phyloP scores from a whole-genome alignment of 1,139 yeast genomes.

The Yamadazyma songkhlaensis region DNA sequence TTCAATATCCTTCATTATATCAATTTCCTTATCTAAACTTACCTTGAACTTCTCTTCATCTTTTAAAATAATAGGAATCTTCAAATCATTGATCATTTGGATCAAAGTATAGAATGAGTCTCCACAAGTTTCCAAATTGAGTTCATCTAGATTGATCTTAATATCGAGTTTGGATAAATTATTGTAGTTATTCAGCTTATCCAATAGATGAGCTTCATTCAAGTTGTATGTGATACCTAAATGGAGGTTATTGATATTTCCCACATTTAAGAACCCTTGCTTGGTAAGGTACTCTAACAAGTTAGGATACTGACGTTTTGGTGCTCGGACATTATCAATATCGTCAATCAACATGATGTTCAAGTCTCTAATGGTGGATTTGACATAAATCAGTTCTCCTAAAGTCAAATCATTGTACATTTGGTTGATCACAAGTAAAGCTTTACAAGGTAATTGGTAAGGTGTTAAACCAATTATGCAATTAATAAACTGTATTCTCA shows the following conservation, averaged over 20 bases:
- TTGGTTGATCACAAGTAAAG: constrained; percentile 46
- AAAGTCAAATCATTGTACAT: constrained; percentile 51
- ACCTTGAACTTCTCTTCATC: constrained; percentile 56
- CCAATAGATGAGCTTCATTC: constrained; percentile 7
- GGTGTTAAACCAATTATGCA: constrained; percentile 60
- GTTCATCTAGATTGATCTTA: constrained; percentile 47
- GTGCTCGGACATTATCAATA: constrained; percentile 18
- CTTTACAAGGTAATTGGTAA: constrained; percentile 51
- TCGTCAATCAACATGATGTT: constrained; percentile 61
- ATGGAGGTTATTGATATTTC: constrained; percentile 39
- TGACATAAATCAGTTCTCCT: constrained; percentile 32
- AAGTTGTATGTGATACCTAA: constrained; percentile 36
- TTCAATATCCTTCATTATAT: constrained; percentile 51
- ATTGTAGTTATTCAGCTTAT: constrained; percentile 11
- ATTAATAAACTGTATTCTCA: constrained; percentile 49
- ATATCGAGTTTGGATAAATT: constrained; percentile 35
- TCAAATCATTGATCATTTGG: constrained; percentile 69
- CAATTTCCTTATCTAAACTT: constrained; percentile 30
- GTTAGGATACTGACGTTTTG: constrained; percentile 14
- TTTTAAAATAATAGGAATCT: constrained; percentile 58
- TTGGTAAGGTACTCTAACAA: constrained; percentile 22
- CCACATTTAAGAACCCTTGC: constrained; percentile 47
- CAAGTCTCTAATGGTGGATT: constrained; percentile 45
- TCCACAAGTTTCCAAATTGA: constrained; percentile 67
- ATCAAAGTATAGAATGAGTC: constrained; percentile 75